Evolutionary conservation across 2,329 filamentous ascomycete genomes (phyloP).

Genomic region (Fusarium sp.): DNA sequence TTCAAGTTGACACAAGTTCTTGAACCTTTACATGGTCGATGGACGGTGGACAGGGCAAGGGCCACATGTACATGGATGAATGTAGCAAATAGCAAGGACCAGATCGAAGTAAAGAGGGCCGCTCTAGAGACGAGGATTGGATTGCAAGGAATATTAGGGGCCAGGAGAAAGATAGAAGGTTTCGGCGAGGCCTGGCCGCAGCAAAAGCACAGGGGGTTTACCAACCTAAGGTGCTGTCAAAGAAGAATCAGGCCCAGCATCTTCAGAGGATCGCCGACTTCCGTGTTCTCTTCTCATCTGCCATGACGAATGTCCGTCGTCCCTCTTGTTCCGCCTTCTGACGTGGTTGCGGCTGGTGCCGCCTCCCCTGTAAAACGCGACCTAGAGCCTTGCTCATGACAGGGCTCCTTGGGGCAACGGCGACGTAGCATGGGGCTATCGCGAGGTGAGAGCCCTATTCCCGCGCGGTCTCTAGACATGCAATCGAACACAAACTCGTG

Average conservation of each 20-base stretch:
- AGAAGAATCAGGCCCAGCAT: slow-evolving; percentile 21
- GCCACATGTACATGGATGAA: slow-evolving; percentile 33
- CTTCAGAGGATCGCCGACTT: background rate
- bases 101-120: slow-evolving; percentile 20
- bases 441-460: background rate
- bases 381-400: background rate
- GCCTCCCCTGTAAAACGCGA: background rate
- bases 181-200: slow-evolving; percentile 28
- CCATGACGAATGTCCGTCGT: background rate
- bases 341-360: slow-evolving; percentile 1
- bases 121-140: background rate
- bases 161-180: slow-evolving; percentile 6
- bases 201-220: slow-evolving; percentile 10
- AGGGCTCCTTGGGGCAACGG: background rate
- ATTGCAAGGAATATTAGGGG: background rate
- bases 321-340: background rate
- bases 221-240: background rate
- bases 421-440: background rate
- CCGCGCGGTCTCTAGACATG: background rate
- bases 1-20: slow-evolving; percentile 22
- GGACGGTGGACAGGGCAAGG: slow-evolving; percentile 24
- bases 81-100: slow-evolving; percentile 26
- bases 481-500: background rate
- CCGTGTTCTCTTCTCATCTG: background rate
- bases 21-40: slow-evolving; percentile 30